Evolutionary conservation across 352 stramenopile genomes (phyloP), one percentile per base, ranked within the genome.

Genomic region (Phytophthora pini): DNA sequence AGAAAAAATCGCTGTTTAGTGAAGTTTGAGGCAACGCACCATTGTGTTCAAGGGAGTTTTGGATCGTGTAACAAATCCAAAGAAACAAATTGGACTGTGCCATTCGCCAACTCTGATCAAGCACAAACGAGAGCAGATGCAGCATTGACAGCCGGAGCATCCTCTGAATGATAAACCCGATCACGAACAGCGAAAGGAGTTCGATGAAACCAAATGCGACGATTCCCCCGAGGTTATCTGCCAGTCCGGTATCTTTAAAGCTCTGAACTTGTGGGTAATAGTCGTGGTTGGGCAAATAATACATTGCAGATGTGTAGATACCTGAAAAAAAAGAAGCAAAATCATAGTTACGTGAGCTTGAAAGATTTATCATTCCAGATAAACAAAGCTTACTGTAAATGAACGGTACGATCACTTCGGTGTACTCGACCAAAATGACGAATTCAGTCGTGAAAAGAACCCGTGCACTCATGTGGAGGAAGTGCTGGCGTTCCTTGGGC

Each of bases 391-490:
- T 51, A 84, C 74, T 60, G 48, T 80, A 82, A n/a, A 80, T 61
- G 8, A 74, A 43, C 0, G 70, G 68, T 20, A 80, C 65, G 29
- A 78, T 70, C 15, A 82, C 71, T 63, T 82, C 71, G 0, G 67
- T 74, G 38, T 65, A 82, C 43, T 80, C 59, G 27, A 76, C 56
- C 2, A 82, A 46, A 13, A 74, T 56, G 13, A 74, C 52, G 15
- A 78, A 80, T 38, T 82, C 74, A 1, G 53, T 74, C 11, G 68
- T 59, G 51, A 71, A 72, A 8, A 82, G 61, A 4, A 76, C 47
- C 41, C 68, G 53, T 2, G 72, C 65, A 3, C 58, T 54, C 31
- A 45, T 52, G 4, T 61, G 40, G 0, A 69, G 17, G 15, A 73
- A 70, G 6, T 68, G 22, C 9, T 34, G 29, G 2, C 58, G 50